These are phyloP conservation scores for Buxus sempervirens DNA, from an alignment of 164 flowering plant genomes.

Conservation along the genomic window DNA sequence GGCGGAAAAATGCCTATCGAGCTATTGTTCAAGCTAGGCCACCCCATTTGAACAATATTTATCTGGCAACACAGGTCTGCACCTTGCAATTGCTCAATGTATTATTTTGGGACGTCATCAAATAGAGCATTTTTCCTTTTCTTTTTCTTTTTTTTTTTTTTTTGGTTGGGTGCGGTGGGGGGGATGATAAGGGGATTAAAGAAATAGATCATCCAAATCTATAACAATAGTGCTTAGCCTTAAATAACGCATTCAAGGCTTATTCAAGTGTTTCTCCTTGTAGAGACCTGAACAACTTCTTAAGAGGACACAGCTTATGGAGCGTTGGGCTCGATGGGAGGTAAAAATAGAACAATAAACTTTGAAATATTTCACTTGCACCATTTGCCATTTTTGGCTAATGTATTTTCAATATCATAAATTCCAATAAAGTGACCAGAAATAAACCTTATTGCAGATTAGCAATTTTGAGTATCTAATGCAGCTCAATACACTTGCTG, in stretches of 20 bases:
- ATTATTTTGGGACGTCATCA: neutral
- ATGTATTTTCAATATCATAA: neutral
- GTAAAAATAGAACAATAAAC: constrained; percentile 35
- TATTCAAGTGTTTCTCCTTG: constrained; percentile 14
- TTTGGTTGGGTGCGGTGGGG: too few species aligned
- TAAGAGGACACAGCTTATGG: constrained; percentile 96
- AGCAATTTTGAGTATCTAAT: constrained; percentile 98
- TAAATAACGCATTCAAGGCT: neutral
- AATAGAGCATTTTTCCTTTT: too few species aligned
- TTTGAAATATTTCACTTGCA: constrained; percentile 1
- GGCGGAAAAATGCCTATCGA: constrained; percentile 84
- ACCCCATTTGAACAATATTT: constrained; percentile 89
- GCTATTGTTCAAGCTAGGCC: constrained; percentile 92
- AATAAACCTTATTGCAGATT: constrained; percentile 54
- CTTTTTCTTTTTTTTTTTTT: too few species aligned
- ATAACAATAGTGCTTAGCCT: too few species aligned
- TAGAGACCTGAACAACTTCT: constrained; percentile 97
- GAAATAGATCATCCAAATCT: too few species aligned
- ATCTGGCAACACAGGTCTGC: constrained; percentile 90
- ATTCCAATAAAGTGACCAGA: neutral
- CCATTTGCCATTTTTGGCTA: too few species aligned
- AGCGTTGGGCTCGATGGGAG: constrained; percentile 99
- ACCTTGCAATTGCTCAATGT: constrained; percentile 4
- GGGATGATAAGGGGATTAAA: too few species aligned
- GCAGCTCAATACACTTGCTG: constrained; percentile 98